Evolutionary conservation across 2,329 filamentous ascomycete genomes (phyloP).

Genomic region (Xylariaceae sp.): DNA sequence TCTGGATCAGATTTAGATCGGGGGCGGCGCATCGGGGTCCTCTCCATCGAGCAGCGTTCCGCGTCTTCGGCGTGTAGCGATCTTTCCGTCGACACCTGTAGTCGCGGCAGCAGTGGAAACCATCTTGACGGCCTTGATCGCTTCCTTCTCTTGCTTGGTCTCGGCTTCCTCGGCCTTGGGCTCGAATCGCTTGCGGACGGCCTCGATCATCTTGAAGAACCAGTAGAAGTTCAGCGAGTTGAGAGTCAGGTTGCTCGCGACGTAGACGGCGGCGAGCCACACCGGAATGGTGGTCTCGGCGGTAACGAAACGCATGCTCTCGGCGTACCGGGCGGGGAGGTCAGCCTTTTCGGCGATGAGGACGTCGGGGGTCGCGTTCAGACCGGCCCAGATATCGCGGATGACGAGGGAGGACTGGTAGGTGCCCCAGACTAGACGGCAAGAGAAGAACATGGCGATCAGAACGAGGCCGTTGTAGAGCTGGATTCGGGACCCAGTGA

Average conservation of each 20-base stretch:
- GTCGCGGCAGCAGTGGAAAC: conserved; percentile 26
- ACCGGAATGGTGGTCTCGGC: conserved; percentile 52
- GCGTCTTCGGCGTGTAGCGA: conserved; percentile 25
- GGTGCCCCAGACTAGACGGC: conserved; percentile 72
- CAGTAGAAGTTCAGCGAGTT: conserved; percentile 78
- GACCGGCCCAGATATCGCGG: conserved; percentile 59
- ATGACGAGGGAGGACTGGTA: conserved; percentile 66
- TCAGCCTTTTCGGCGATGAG: conserved; percentile 32
- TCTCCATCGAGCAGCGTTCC: conserved; percentile 32
- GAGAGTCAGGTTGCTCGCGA: conserved; percentile 64
- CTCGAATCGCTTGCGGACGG: conserved; percentile 70
- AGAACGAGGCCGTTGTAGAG: conserved; percentile 72
- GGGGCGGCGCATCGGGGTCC: conserved; percentile 30
- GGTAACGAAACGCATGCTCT: conserved; percentile 47
- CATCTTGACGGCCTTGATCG: conserved; percentile 25
- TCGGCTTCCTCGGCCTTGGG: conserved; percentile 34
- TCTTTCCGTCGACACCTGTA: conserved; percentile 29
- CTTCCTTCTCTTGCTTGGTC: conserved; percentile 28
- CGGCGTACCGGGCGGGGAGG: conserved; percentile 35
- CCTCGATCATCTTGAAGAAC: conserved; percentile 82
- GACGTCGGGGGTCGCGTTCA: conserved; percentile 41
- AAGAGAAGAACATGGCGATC: conserved; percentile 68
- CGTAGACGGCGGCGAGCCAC: conserved; percentile 65
- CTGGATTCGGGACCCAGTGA: conserved; percentile 69
- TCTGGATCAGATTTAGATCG: conserved; percentile 22